Conservation (phyloP, 2,329 filamentous ascomycete genomes). For the Byssothecium circinans region DNA sequence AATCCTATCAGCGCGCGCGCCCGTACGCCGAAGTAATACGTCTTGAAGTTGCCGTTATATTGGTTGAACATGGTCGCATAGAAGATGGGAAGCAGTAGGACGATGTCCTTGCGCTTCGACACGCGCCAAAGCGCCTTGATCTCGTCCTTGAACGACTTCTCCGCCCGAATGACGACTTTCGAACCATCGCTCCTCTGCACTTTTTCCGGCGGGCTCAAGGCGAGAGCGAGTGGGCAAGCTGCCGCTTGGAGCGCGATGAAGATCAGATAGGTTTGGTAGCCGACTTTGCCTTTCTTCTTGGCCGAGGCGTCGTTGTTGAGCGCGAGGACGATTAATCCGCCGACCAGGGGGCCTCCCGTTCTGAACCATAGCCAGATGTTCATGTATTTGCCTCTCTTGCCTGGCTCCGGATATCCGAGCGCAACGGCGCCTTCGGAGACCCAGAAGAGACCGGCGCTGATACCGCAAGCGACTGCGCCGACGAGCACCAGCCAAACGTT, state of each 20-base stretch:
- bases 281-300: conserved; percentile 39
- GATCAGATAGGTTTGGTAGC: conserved; percentile 46
- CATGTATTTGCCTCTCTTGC: conserved; percentile 50
- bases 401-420: conserved; percentile 16
- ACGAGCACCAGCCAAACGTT: conserved; percentile 57
- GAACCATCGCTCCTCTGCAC: conserved; percentile 48
- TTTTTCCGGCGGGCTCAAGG: conserved; percentile 46
- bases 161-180: conserved; percentile 41
- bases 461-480: conserved; percentile 49
- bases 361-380: conserved; percentile 56
- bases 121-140: conserved; percentile 42
- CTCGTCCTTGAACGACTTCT: conserved; percentile 46
- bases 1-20: conserved; percentile 54
- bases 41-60: conserved; percentile 53
- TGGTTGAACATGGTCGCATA: conserved; percentile 52
- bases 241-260: conserved; percentile 48
- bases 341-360: conserved; percentile 53
- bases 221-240: conserved; percentile 43
- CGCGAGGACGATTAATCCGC: conserved; percentile 51
- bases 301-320: conserved; percentile 44
- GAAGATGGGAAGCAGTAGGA: conserved; percentile 49
- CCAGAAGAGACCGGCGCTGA: conserved; percentile 20
- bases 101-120: conserved; percentile 35
- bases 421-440: conserved; percentile 14
- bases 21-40: conserved; percentile 52